Evolutionary conservation across 106 monocot species (phyloP), one percentile per base, ranked within the genome.

Genomic region (Hemerocallis citrina): DNA sequence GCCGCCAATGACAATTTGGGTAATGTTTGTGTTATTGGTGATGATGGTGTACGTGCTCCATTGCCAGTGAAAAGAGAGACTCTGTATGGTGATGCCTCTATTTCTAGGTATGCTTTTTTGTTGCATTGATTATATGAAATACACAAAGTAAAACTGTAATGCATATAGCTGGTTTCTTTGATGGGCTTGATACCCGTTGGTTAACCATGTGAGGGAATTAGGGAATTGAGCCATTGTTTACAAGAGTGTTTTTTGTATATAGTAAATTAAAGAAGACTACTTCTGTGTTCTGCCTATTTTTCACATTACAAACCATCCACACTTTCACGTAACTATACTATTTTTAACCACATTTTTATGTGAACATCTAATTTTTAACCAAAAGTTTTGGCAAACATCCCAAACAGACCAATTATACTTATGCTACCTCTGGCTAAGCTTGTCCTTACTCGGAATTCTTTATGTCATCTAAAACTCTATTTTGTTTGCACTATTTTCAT

Each of bases 1-100:
- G 50, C 15, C 42, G 10, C 50, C 10, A 57, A 13, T 40, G 55
- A 51, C n/a, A 68, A 25, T 81, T 42, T 23, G 12, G 67, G 32
- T 9, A 39, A 44, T 22, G 74, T 31, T 17, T 37, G 37, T 22
- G 74, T 31, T 17, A n/a, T 38, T 33, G 74, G 51, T 42, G 68
- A 73, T 21, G 83, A 88, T 65, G 83, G 45, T 61, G 88, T 88
- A 27, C 79, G 88, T 13, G 79, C 88, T 11, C 88, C 88, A 14
- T 42, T 88, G 34, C 88, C 88, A 3, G 77, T 65, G 1, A 88
- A 74, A 44, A 76, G 74, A 61, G 88, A 83, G 29, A 83, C 78
- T 49, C 55, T 88, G 12, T 88, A 88, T 44, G 88, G 76, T 1
- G 88, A 80, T 64, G 61, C 71, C 25, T 7, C 76, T 23, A 65